phyloP scores from a whole-genome alignment of 495 filamentous ascomycete species.

The Penicillium simplicissimum region DNA sequence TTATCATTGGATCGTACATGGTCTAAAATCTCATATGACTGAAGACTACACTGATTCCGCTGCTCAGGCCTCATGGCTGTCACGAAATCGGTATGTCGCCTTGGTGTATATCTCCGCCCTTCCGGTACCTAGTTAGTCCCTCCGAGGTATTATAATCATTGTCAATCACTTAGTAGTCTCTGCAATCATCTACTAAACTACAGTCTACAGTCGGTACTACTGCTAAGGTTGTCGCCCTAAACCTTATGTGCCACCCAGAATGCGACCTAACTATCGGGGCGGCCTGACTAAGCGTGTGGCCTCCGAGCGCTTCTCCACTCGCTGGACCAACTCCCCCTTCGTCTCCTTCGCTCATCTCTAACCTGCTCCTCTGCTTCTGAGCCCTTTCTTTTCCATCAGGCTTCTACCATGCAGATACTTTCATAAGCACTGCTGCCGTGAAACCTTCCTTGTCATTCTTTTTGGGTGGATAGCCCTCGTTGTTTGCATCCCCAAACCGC shows the following conservation, averaged over 20 bases:
- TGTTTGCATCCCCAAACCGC: conserved; percentile 10
- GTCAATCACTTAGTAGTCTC: not conserved
- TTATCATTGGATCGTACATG: not conserved
- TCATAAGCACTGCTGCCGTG: conserved; percentile 22
- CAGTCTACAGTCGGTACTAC: too few species aligned
- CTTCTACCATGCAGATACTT: conserved; percentile 22
- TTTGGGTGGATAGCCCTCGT: conserved; percentile 29
- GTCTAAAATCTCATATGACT: not conserved
- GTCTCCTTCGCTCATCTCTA: conserved; percentile 16
- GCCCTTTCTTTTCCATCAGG: conserved; percentile 7
- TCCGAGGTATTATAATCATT: not conserved
- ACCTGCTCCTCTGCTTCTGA: conserved; percentile 13
- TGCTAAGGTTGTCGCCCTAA: too few species aligned
- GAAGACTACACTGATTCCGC: too few species aligned
- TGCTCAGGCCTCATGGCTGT: too few species aligned
- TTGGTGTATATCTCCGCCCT: not conserved
- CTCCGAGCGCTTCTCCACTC: conserved; percentile 32
- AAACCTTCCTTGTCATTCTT: conserved; percentile 17
- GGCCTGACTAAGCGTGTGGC: conserved; percentile 24
- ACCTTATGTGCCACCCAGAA: too few species aligned
- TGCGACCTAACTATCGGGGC: not conserved
- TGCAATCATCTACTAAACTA: too few species aligned
- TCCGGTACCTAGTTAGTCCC: too few species aligned
- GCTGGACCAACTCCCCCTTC: conserved; percentile 19
- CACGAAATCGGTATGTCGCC: not conserved